These are phyloP conservation scores for Stylonectria norvegica DNA, from an alignment of 2,329 filamentous ascomycete species.

Conservation along the genomic window DNA sequence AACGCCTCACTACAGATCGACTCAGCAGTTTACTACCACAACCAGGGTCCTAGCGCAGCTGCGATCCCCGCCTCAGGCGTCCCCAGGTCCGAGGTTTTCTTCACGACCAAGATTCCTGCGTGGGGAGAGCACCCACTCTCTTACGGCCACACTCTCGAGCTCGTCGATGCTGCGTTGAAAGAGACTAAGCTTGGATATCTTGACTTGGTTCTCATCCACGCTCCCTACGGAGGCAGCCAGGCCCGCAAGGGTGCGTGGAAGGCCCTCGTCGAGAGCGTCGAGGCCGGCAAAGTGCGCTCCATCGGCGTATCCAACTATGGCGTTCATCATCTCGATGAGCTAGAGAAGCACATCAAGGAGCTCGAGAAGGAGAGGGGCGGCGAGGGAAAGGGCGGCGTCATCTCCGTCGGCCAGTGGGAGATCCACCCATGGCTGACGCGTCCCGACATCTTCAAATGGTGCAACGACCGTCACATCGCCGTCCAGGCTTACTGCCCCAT, in stretches of 20 bases:
- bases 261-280: slow-evolving; percentile 60
- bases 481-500: slow-evolving; percentile 63
- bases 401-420: slow-evolving; percentile 86
- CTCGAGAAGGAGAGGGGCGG: slow-evolving; percentile 60
- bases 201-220: slow-evolving; percentile 63
- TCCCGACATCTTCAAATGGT: slow-evolving; percentile 78
- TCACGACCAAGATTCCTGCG: slow-evolving; percentile 55
- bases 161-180: slow-evolving; percentile 60
- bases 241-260: slow-evolving; percentile 59
- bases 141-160: slow-evolving; percentile 63
- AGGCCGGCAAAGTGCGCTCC: slow-evolving; percentile 58
- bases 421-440: slow-evolving; percentile 84
- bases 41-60: slow-evolving; percentile 48
- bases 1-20: slow-evolving; percentile 41
- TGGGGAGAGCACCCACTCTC: slow-evolving; percentile 34
- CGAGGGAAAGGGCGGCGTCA: slow-evolving; percentile 63
- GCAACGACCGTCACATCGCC: slow-evolving; percentile 57
- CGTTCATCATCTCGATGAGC: slow-evolving; percentile 58
- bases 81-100: slow-evolving; percentile 49
- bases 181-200: slow-evolving; percentile 63
- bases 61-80: slow-evolving; percentile 42
- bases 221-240: slow-evolving; percentile 55
- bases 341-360: slow-evolving; percentile 57
- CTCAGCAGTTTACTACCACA: slow-evolving; percentile 50
- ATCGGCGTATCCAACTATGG: slow-evolving; percentile 66